These are phyloP conservation scores for Amphibolis antarctica DNA, from an alignment of 106 monocot species.

Conservation along the genomic window DNA sequence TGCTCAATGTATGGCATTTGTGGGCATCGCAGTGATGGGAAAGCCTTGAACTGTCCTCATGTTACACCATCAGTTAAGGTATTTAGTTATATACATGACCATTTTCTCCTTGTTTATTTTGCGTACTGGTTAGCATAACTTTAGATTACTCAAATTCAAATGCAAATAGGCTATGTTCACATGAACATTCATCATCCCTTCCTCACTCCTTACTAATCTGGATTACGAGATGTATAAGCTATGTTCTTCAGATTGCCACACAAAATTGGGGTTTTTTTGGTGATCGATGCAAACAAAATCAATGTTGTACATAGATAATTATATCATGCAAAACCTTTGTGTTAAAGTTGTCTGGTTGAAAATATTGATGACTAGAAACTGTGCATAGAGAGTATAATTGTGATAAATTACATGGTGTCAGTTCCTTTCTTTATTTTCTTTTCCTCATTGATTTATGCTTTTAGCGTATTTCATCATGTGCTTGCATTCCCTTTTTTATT, in stretches of 20 bases:
- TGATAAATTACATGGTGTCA: not conserved
- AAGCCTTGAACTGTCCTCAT: slow-evolving; percentile 55
- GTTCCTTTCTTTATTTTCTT: not conserved
- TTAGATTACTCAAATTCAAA: not conserved
- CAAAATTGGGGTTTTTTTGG: no score
- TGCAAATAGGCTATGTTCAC: not conserved
- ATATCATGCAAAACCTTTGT: not conserved
- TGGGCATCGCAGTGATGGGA: slow-evolving; percentile 63
- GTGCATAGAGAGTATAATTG: no score
- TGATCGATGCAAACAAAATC: no score
- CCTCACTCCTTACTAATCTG: no score
- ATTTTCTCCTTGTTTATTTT: not conserved
- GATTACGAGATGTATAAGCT: no score
- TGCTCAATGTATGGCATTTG: slow-evolving; percentile 91
- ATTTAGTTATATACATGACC: not conserved
- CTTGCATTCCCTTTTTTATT: not conserved
- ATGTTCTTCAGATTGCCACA: no score
- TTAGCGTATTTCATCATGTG: not conserved
- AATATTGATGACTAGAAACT: no score
- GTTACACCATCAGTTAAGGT: slow-evolving; percentile 52
- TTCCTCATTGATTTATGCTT: not conserved
- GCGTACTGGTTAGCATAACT: not conserved
- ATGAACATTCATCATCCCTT: not conserved
- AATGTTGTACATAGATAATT: not conserved
- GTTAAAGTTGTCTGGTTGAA: no score